Evolutionary conservation across 106 monocot species (phyloP).

Genomic region (Gastrodia elata): DNA sequence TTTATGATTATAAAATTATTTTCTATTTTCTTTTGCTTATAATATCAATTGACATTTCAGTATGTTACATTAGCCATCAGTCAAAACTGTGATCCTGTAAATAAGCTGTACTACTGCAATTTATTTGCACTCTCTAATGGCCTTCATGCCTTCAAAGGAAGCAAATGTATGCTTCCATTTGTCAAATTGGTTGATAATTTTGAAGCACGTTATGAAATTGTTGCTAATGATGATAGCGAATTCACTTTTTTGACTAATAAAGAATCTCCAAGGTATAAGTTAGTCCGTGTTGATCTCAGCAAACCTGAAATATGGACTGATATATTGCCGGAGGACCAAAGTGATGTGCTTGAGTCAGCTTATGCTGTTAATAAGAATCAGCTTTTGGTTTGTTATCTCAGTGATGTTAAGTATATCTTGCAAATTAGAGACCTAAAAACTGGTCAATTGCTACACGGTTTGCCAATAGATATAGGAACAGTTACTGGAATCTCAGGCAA

Average conservation of each 20-base stretch:
- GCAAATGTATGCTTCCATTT: slow-evolving; percentile 57
- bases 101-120: slow-evolving; percentile 83
- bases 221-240: slow-evolving; percentile 63
- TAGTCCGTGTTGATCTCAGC: slow-evolving; percentile 64
- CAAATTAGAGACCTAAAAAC: slow-evolving; percentile 75
- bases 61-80: slow-evolving; percentile 48
- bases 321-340: slow-evolving; percentile 53
- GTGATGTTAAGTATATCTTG: slow-evolving; percentile 69
- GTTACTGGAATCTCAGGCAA: slow-evolving; percentile 61
- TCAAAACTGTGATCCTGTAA: slow-evolving; percentile 73
- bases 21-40: slow-evolving; percentile 11
- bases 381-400: slow-evolving; percentile 69
- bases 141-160: slow-evolving; percentile 41
- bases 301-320: slow-evolving; percentile 57
- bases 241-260: slow-evolving; percentile 93
- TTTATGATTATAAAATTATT: background rate
- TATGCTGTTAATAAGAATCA: slow-evolving; percentile 60
- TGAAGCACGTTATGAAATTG: slow-evolving; percentile 51
- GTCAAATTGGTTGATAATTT: slow-evolving; percentile 80
- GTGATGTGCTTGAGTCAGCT: slow-evolving; percentile 69
- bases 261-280: slow-evolving; percentile 64
- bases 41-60: slow-evolving; percentile 29
- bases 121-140: slow-evolving; percentile 54
- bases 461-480: slow-evolving; percentile 80
- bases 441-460: slow-evolving; percentile 50